Evolutionary conservation across 208 protist genomes (phyloP).

Genomic region (Kentomonas sorsogonicus): DNA sequence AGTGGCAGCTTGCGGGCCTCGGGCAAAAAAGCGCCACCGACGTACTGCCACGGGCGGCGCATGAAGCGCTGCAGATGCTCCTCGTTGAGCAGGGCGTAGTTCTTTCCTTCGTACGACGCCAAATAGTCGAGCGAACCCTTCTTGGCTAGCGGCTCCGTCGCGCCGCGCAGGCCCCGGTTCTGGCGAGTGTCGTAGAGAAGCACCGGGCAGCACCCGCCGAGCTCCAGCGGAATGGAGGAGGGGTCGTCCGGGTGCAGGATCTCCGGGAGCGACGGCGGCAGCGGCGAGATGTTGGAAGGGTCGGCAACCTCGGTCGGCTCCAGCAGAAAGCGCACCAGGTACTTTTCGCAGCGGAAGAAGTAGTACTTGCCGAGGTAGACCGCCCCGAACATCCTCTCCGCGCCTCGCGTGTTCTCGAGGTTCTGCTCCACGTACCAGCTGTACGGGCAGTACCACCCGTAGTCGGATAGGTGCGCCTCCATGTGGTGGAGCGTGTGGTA

Average conservation of each 20-base stretch:
- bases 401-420: conserved; percentile 5
- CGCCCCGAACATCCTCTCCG: conserved; percentile 27
- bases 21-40: conserved; percentile 55
- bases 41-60: conserved; percentile 79
- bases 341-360: conserved; percentile 57
- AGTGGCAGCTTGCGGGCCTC: conserved; percentile 66
- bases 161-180: conserved; percentile 59
- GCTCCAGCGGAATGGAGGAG: conserved; percentile 23
- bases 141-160: conserved; percentile 65
- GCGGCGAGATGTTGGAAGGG: conserved; percentile 29
- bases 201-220: conserved; percentile 86
- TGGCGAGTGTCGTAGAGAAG: conserved; percentile 87
- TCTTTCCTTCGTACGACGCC: conserved; percentile 70
- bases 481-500: conserved; percentile 34
- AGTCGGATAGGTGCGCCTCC: conserved; percentile 49
- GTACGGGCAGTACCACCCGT: conserved; percentile 76
- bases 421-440: conserved; percentile 35
- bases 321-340: conserved; percentile 56
- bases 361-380: conserved; percentile 67
- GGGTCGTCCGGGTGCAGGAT: conserved; percentile 8
- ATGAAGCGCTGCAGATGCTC: conserved; percentile 59
- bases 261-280: conserved; percentile 42
- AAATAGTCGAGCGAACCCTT: conserved; percentile 50
- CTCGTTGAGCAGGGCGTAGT: conserved; percentile 66
- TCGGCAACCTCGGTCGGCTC: conserved; percentile 53